Evolutionary conservation across 2,329 filamentous ascomycete species (phyloP), one percentile per base, ranked within the genome.

Genomic region (Sclerotinia borealis): DNA sequence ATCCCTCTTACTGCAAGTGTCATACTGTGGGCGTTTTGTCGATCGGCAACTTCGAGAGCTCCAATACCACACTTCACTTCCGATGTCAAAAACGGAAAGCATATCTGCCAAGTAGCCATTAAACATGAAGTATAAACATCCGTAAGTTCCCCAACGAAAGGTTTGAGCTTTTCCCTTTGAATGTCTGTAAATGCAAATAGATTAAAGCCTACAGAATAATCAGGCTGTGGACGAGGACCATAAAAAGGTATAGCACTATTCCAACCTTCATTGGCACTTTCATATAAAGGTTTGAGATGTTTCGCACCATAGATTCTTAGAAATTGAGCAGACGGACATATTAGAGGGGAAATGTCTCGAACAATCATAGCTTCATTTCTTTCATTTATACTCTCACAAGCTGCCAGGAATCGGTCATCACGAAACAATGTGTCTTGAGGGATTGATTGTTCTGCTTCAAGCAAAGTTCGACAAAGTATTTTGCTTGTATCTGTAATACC

Each of bases 51-150:
- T 54, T 77, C 71, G 15, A 79, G 76, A 1, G 68, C 73, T 37
- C 66, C 72, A 43, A 71, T 69, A 52, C 78, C 75, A 65, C 76
- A 79, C 69, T 81, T 81, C 1, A 81, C 79, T 69, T 83, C 78
- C 70, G 76, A 79, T 0, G 77, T 77, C 0, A 83, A 72, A 66
- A 82, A 83, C 5, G 79, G 79, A 67, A 83, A 81, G 72, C 77
- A 79, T 74, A 82, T 80, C 9, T 76, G 71, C 61, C 75, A 78
- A 17, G 78, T 82, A 11, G 70, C 76, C 73, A 79, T 78, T 59
- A 81, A 80, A 1, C 25, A n/a, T 41, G 60, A 66, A 22, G 74
- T 45, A 45, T 45, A 45, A 6, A 10, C 79, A 4, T 73, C 67
- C 25, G 48, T 11, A 15, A 63, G 3, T 22, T 56, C 54, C 2